Percentiles rank a stretch among this genome's conserved stretches.
These are phyloP conservation scores for Microdochium trichocladiopsis DNA, from an alignment of 2,329 filamentous ascomycete species.

Conservation along the genomic window DNA sequence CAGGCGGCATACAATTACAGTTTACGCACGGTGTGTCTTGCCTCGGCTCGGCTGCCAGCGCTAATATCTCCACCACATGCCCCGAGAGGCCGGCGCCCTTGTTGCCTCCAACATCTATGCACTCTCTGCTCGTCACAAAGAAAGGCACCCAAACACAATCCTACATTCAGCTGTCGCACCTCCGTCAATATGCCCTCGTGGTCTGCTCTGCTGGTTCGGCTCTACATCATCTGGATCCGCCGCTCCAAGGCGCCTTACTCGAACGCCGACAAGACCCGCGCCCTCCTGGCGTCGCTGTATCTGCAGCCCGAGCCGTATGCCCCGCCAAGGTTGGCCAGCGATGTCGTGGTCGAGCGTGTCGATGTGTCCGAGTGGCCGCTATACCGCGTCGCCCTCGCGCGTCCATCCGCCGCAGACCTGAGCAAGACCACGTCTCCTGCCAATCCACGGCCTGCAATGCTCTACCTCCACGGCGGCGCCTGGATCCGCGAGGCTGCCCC, in stretches of 20 bases:
- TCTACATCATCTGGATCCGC: not conserved
- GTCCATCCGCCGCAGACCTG: not conserved
- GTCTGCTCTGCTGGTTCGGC: not conserved
- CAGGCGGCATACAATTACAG: too few relatives aligned
- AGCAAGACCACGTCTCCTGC: not conserved
- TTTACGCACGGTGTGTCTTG: too few relatives aligned
- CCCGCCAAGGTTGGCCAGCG: conserved; percentile 1
- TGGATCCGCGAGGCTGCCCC: conserved; percentile 2
- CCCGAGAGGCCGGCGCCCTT: too few relatives aligned
- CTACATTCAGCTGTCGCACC: too few relatives aligned
- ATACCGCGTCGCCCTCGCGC: conserved; percentile 2
- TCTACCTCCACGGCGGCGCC: conserved; percentile 6
- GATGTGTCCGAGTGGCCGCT: conserved; percentile 6
- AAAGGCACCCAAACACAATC: too few relatives aligned
- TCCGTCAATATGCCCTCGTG: not conserved
- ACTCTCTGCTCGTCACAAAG: too few relatives aligned
- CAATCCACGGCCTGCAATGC: conserved; percentile 1
- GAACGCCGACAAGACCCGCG: not conserved
- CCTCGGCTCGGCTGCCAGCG: too few relatives aligned
- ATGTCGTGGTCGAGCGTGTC: conserved; percentile 1
- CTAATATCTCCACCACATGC: too few relatives aligned
- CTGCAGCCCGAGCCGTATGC: not conserved
- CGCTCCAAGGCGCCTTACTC: not conserved
- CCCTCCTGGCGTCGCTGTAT: not conserved
- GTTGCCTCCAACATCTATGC: too few relatives aligned